phyloP scores from a whole-genome alignment of 352 stramenopile genomes.

The Peronospora tabacina region DNA sequence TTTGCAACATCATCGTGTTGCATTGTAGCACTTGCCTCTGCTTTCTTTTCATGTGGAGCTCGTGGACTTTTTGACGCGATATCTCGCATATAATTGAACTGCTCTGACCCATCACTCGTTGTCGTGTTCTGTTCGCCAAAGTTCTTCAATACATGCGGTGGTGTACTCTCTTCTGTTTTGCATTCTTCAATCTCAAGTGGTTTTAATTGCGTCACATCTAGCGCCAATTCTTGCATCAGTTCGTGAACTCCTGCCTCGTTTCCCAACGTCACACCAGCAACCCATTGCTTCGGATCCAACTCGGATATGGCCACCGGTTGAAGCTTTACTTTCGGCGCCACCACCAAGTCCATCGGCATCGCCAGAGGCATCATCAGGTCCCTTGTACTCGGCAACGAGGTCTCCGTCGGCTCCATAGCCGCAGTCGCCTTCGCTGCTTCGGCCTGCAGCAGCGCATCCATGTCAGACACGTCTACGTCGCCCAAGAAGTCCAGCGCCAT shows the following conservation, averaged over 20 bases:
- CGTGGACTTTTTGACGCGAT: constrained; percentile 22
- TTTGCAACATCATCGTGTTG: constrained; percentile 24
- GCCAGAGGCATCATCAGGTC: constrained; percentile 25
- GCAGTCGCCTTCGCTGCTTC: constrained; percentile 18
- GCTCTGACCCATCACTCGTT: not conserved
- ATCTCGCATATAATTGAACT: constrained; percentile 22
- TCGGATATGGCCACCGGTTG: constrained; percentile 15
- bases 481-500: constrained; percentile 48
- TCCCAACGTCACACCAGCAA: constrained; percentile 20
- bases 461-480: constrained; percentile 44
- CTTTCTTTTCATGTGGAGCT: constrained; percentile 18
- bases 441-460: constrained; percentile 40
- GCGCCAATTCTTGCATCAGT: constrained; percentile 44
- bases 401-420: not conserved
- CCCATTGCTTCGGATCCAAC: constrained; percentile 16
- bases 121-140: constrained; percentile 3
- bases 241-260: constrained; percentile 37
- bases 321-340: constrained; percentile 7
- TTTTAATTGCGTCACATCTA: constrained; percentile 32
- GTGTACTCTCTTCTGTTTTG: constrained; percentile 52
- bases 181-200: constrained; percentile 27
- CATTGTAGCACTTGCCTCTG: constrained; percentile 7
- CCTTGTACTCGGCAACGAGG: constrained; percentile 5
- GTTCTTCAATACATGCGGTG: constrained; percentile 25
- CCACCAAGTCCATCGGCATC: constrained; percentile 28